Evolutionary conservation across 148 eudicot species (phyloP).

Genomic region (Suaeda aralocaspica): DNA sequence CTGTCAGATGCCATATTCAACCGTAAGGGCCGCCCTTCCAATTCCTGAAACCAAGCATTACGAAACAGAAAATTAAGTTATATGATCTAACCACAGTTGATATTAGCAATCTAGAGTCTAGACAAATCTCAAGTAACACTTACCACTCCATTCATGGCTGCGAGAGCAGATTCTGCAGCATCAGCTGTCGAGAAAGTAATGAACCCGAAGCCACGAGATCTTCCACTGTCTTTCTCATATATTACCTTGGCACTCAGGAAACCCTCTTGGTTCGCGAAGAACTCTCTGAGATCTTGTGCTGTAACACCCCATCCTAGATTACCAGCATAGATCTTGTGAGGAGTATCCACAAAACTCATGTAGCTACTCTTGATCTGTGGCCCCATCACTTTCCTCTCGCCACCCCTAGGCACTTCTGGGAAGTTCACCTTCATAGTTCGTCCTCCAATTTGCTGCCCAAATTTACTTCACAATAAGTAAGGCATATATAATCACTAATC

Average conservation of each 20-base stretch:
- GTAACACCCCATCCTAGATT: constrained; percentile 76
- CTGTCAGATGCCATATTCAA: constrained; percentile 54
- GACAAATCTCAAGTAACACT: constrained; percentile 16
- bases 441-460: constrained; percentile 73
- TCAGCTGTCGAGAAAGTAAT: constrained; percentile 66
- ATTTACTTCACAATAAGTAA: background rate
- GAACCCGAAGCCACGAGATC: constrained; percentile 89
- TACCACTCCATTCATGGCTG: constrained; percentile 73
- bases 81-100: background rate
- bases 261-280: constrained; percentile 61
- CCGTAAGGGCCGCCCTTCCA: constrained; percentile 74
- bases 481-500: background rate
- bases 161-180: constrained; percentile 62
- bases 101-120: background rate
- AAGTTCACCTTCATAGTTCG: constrained; percentile 85
- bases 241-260: constrained; percentile 73
- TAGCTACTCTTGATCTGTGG: constrained; percentile 47
- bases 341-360: constrained; percentile 65
- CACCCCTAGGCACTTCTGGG: constrained; percentile 93
- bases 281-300: constrained; percentile 59
- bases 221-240: constrained; percentile 65
- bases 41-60: constrained; percentile 38
- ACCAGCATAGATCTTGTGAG: constrained; percentile 82
- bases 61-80: background rate
- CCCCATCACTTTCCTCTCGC: constrained; percentile 69